phyloP scores from a whole-genome alignment of 768 basidiomycete species.

The Leccinum sublutescens region DNA sequence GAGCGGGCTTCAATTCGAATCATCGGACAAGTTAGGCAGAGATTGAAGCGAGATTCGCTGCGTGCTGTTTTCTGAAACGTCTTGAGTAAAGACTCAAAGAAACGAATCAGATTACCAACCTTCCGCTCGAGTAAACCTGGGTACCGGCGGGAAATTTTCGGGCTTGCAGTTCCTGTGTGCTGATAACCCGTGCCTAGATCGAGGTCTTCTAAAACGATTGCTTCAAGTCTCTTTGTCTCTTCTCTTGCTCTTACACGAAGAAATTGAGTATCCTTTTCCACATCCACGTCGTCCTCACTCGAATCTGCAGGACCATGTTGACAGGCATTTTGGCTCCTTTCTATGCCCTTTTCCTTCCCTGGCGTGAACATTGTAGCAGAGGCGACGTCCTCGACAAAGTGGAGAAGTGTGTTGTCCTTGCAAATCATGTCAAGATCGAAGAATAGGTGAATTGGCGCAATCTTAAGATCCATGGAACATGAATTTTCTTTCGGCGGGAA shows the following conservation, averaged over 20 bases:
- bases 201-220: conserved; percentile 57
- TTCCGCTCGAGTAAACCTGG: conserved; percentile 9
- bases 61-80: conserved; percentile 9
- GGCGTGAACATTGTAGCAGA: conserved; percentile 16
- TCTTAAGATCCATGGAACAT: conserved; percentile 34
- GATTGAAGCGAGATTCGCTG: conserved; percentile 10
- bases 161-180: conserved; percentile 5
- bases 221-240: conserved; percentile 45
- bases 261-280: conserved; percentile 15
- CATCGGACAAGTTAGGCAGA: conserved; percentile 48
- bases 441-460: conserved; percentile 73
- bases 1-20: conserved; percentile 69
- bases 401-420: conserved; percentile 37
- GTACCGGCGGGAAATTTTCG: conserved; percentile 8
- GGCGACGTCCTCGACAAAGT: conserved; percentile 50
- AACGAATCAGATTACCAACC: conserved; percentile 11
- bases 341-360: conserved; percentile 1
- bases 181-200: conserved; percentile 51
- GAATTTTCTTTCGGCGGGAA: conserved; percentile 2
- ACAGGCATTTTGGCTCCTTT: not conserved
- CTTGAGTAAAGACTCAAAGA: conserved; percentile 6
- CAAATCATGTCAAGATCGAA: conserved; percentile 57
- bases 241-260: conserved; percentile 29
- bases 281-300: conserved; percentile 14
- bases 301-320: conserved; percentile 5